Conservation (phyloP, 805 yeast species). For the Kluyveromyces starmeri region DNA sequence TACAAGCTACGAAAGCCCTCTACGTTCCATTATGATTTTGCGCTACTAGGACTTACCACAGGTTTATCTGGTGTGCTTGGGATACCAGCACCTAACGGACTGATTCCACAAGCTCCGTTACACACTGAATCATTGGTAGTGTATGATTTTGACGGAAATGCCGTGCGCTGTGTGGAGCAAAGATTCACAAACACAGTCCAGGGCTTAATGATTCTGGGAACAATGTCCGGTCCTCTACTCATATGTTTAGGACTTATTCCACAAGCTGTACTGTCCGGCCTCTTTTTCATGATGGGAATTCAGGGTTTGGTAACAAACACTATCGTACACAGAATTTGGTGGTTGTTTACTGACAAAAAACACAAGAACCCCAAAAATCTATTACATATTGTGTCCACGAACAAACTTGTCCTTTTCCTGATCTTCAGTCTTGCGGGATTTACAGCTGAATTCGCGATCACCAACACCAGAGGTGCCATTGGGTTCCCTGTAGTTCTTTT, state of each 20-base stretch:
- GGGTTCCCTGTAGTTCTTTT: slow-evolving; percentile 87
- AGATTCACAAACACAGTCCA: slow-evolving; percentile 77
- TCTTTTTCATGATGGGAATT: slow-evolving; percentile 89
- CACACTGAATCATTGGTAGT: slow-evolving; percentile 76
- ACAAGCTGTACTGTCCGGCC: slow-evolving; percentile 85
- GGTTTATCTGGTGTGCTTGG: slow-evolving; percentile 84
- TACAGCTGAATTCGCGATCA: slow-evolving; percentile 74
- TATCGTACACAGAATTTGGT: slow-evolving; percentile 53
- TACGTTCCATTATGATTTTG: slow-evolving; percentile 87
- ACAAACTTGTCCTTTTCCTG: slow-evolving; percentile 44
- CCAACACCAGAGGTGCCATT: slow-evolving; percentile 82
- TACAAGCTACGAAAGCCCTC: slow-evolving; percentile 81
- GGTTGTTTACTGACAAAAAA: slow-evolving; percentile 49
- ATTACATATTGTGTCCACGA: slow-evolving; percentile 26
- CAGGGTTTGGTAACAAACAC: slow-evolving; percentile 64
- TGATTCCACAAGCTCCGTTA: slow-evolving; percentile 94
- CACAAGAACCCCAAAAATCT: slow-evolving; percentile 28
- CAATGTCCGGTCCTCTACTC: slow-evolving; percentile 84
- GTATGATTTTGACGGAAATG: slow-evolving; percentile 19
- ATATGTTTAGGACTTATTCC: slow-evolving; percentile 78
- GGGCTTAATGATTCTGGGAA: slow-evolving; percentile 73
- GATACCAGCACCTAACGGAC: slow-evolving; percentile 91
- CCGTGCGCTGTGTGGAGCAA: slow-evolving; percentile 73
- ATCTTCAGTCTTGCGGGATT: slow-evolving; percentile 56
- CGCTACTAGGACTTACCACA: slow-evolving; percentile 75